Base-by-base conservation (phyloP, 2,329 filamentous ascomycete genomes). In the Paecilomyces dactylethromorphus region DNA sequence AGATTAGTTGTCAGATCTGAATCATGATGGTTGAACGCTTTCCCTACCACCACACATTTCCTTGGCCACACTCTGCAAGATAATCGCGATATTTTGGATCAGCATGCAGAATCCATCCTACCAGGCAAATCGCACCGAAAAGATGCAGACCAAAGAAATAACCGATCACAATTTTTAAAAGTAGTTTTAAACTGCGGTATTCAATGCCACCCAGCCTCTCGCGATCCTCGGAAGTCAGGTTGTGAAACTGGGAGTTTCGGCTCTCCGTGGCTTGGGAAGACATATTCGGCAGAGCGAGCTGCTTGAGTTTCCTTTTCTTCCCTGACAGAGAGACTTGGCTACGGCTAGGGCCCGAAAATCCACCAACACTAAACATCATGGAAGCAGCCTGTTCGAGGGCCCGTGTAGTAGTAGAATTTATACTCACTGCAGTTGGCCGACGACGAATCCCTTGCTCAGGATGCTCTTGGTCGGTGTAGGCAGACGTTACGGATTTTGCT, bases 171-270 rank as follows among this genome's bases (percentile, higher is more conserved):
- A 82, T 78, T 61, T 81, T 81, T 15, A 82, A 64, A 12, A 84
- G 65, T 1, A 82, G 62, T 62, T 79, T 81, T 32, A 83, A 66
- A 32, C 75, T 79, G 0, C 79, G 75, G 51, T 83, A 83, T 64
- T 83, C 81, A 35, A 82, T 78, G 0, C 81, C 81, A 1, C 81
- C 81, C 0, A 83, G 69, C n/a, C 72, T 69, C 58, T 81, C 77
- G 4, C 75, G 68, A 52, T 79, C 77, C 18, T 73, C 62, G 0
- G 69, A 66, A 0, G 74, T 74, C 54, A 82, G 51, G 55, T 81
- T 77, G 31, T 74, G 60, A 32, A 82, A 82, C 26, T 74, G 67
- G 0, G 78, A 80, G 59, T 82, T 82, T 1, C 78, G 70, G 0
- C 79, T 78, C 4, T 82, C 61, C 0, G 77, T 79, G 2, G 74